These are phyloP conservation scores for Aphanomyces astaci DNA, from an alignment of 352 stramenopile genomes.

Conservation along the genomic window DNA sequence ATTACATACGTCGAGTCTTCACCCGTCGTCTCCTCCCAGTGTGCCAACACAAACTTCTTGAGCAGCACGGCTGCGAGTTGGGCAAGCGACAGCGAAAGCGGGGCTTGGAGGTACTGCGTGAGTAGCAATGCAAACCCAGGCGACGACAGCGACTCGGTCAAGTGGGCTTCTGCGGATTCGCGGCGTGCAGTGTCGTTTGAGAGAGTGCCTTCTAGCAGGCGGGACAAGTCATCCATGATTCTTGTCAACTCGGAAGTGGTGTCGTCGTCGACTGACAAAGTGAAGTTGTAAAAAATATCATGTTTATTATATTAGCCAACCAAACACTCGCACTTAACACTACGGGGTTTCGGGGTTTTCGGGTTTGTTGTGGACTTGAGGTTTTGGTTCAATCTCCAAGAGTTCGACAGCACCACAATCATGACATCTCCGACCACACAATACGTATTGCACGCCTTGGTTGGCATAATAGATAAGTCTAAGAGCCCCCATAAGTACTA, in stretches of 20 bases:
- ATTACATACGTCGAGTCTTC: conserved; percentile 36
- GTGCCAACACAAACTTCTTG: conserved; percentile 60
- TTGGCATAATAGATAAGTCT: too few species aligned
- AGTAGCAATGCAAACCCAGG: conserved; percentile 67
- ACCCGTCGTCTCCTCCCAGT: conserved; percentile 40
- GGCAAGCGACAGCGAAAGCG: conserved; percentile 25
- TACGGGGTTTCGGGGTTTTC: too few species aligned
- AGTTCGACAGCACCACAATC: too few species aligned
- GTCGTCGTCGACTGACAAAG: too few species aligned
- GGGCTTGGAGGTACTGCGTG: conserved; percentile 54
- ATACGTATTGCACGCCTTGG: too few species aligned
- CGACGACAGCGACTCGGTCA: background rate
- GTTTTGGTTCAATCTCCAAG: too few species aligned
- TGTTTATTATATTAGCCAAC: too few species aligned
- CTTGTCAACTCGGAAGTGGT: background rate
- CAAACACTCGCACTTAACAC: too few species aligned
- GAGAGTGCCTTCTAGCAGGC: conserved; percentile 12
- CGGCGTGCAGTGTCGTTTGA: conserved; percentile 1
- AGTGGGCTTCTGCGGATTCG: background rate
- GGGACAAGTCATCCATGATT: conserved; percentile 17
- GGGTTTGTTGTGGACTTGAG: too few species aligned
- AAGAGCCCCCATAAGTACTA: too few species aligned
- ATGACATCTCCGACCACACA: too few species aligned
- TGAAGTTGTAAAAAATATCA: too few species aligned
- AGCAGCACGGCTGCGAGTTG: conserved; percentile 67